These are phyloP conservation scores for Allodekkera sacchari DNA, from an alignment of 805 yeast species.

Conservation along the genomic window DNA sequence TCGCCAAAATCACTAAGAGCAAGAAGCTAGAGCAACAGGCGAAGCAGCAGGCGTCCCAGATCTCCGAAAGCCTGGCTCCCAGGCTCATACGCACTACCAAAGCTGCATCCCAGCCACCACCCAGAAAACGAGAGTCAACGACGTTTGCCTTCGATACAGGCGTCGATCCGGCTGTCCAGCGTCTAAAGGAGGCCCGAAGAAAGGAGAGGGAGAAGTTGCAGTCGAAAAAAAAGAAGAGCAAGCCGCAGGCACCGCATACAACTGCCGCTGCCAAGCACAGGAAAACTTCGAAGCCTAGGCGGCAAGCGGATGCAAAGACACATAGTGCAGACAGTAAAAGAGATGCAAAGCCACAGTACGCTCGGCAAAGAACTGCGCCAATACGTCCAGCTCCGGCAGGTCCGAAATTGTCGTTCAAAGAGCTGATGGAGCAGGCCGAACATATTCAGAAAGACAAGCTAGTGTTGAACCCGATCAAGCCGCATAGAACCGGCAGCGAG, in stretches of 20 bases:
- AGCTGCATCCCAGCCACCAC: not conserved
- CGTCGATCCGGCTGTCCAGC: conserved; percentile 63
- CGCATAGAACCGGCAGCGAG: too few species aligned
- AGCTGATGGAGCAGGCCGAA: conserved; percentile 63
- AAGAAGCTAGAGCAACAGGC: conserved; percentile 6
- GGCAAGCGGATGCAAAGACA: conserved; percentile 3
- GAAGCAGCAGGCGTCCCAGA: conserved; percentile 2
- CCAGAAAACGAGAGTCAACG: too few species aligned
- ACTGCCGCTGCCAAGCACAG: conserved; percentile 1
- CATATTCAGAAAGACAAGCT: conserved; percentile 43
- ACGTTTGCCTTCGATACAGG: not conserved
- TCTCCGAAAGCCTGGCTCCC: not conserved
- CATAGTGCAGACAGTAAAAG: conserved; percentile 1
- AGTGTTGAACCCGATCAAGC: conserved; percentile 22
- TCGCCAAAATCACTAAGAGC: conserved; percentile 23
- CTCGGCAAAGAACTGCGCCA: not conserved
- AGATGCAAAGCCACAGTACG: conserved; percentile 1
- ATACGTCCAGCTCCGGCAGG: conserved; percentile 13
- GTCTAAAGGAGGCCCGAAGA: conserved; percentile 59
- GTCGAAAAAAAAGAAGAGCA: conserved; percentile 23
- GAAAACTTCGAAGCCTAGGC: conserved; percentile 2
- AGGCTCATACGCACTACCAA: not conserved
- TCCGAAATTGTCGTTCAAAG: conserved; percentile 51
- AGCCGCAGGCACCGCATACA: conserved; percentile 6
- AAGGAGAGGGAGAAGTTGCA: conserved; percentile 38